A percentile compares a stretch with the other conserved stretches of the same genome.
Conservation (phyloP, 2,329 filamentous ascomycete species). For the Immersiporthe knoxdaviesiana region DNA sequence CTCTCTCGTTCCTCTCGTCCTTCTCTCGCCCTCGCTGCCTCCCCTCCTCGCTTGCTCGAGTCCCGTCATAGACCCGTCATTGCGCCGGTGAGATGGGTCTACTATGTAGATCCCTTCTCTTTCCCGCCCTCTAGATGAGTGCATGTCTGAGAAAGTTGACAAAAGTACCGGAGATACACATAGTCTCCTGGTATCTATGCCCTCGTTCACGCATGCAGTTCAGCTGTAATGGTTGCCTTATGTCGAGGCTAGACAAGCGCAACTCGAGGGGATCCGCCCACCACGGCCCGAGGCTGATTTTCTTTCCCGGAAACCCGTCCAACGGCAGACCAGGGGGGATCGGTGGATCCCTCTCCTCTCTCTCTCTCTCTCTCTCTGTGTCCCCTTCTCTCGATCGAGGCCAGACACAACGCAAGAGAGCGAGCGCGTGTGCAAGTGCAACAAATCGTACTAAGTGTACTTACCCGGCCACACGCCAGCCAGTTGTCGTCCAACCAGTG, state of each 20-base stretch:
- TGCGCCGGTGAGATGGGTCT: no score
- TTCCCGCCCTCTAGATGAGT: not conserved
- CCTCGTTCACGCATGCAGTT: not conserved
- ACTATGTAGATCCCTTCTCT: not conserved
- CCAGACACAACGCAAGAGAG: no score
- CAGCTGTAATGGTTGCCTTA: not conserved
- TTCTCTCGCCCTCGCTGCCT: no score
- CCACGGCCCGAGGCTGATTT: not conserved
- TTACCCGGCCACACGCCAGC: no score
- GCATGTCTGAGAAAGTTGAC: not conserved
- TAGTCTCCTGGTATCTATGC: not conserved
- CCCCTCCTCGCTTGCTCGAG: no score
- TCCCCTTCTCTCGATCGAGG: no score
- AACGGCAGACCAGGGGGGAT: not conserved
- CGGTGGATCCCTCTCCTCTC: no score
- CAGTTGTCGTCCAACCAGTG: no score
- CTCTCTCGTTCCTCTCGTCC: not conserved
- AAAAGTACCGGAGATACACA: not conserved
- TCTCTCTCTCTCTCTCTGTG: no score
- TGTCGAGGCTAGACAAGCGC: not conserved
- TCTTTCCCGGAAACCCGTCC: not conserved
- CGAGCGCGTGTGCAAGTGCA: no score
- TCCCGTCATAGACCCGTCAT: not conserved
- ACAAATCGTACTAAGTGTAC: no score
- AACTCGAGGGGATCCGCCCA: not conserved